A percentile compares a stretch with the other conserved stretches of the same genome.
These are phyloP conservation scores for Aquilaria yunnanensis DNA, from an alignment of 345 rosid genomes.

Conservation along the genomic window DNA sequence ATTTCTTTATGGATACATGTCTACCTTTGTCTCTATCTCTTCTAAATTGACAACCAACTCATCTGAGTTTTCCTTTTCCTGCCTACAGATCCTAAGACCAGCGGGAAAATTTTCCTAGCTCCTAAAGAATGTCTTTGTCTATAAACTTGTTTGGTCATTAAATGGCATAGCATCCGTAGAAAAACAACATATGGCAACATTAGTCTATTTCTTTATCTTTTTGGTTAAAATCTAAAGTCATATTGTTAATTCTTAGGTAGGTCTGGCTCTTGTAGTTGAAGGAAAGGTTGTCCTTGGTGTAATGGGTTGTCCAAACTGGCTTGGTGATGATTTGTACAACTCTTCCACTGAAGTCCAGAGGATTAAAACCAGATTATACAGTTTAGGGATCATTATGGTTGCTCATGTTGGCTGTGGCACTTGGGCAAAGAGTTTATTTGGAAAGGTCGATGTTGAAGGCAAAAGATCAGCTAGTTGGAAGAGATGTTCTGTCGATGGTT, in stretches of 20 bases:
- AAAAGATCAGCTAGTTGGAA: constrained; percentile 47
- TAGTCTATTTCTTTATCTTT: neutral
- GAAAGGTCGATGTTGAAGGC: constrained; percentile 18
- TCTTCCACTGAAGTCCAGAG: constrained; percentile 17
- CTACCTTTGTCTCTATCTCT: neutral
- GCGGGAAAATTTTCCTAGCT: too few relatives aligned
- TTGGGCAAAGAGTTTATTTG: constrained; percentile 46
- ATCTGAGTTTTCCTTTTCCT: too few relatives aligned
- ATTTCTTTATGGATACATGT: neutral
- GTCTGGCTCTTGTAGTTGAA: constrained; percentile 83
- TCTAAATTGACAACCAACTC: too few relatives aligned
- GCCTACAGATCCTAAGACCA: too few relatives aligned
- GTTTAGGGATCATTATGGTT: constrained; percentile 59
- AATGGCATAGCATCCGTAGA: too few relatives aligned
- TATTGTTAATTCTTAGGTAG: constrained; percentile 50
- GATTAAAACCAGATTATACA: constrained; percentile 16
- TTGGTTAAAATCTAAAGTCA: constrained; percentile 14
- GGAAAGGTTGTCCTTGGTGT: constrained; percentile 71
- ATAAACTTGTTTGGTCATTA: too few relatives aligned
- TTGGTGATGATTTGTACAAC: constrained; percentile 20
- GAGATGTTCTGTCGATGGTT: constrained; percentile 61
- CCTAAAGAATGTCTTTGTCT: too few relatives aligned
- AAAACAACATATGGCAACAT: too few relatives aligned
- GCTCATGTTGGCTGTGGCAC: constrained; percentile 81
- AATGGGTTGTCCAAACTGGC: constrained; percentile 96